Conservation (phyloP, 2,329 filamentous ascomycete species). For the Orbilia blumenaviensis region DNA sequence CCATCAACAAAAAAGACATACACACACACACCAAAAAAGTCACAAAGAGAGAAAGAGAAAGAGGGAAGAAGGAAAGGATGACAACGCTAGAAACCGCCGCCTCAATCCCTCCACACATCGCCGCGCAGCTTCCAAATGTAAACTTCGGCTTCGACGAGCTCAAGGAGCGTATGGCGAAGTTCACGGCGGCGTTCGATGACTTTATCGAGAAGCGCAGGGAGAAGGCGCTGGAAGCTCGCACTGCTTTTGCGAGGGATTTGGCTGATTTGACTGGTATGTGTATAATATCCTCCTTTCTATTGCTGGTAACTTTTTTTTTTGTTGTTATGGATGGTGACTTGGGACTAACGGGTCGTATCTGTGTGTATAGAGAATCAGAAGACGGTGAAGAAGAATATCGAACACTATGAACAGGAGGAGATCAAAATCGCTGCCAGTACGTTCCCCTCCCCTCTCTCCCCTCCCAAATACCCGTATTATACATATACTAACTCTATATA, state of each 20-base stretch:
- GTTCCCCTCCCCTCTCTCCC: slow-evolving; percentile 17
- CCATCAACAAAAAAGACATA: too few relatives aligned
- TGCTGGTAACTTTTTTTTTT: neutral
- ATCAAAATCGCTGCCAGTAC: slow-evolving; percentile 55
- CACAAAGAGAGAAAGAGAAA: too few relatives aligned
- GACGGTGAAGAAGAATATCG: slow-evolving; percentile 56
- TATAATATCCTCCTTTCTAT: neutral
- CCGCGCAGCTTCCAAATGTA: slow-evolving; percentile 82
- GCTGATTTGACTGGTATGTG: slow-evolving; percentile 83
- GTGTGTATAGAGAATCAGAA: slow-evolving; percentile 53
- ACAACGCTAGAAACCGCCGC: slow-evolving; percentile 49
- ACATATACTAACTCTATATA: too few relatives aligned
- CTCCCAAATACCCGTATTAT: slow-evolving; percentile 42
- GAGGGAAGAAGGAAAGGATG: too few relatives aligned
- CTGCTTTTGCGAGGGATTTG: slow-evolving; percentile 89
- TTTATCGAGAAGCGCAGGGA: slow-evolving; percentile 94
- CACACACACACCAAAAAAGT: too few relatives aligned
- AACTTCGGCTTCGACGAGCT: slow-evolving; percentile 97
- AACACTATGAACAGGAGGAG: slow-evolving; percentile 56
- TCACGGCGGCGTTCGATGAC: slow-evolving; percentile 86
- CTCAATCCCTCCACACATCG: slow-evolving; percentile 63
- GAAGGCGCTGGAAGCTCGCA: slow-evolving; percentile 88
- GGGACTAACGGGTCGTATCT: neutral
- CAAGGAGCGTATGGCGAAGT: slow-evolving; percentile 92
- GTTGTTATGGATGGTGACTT: neutral